Base-by-base conservation (phyloP, 805 yeast genomes). In the Yamadazyma laniorum region DNA sequence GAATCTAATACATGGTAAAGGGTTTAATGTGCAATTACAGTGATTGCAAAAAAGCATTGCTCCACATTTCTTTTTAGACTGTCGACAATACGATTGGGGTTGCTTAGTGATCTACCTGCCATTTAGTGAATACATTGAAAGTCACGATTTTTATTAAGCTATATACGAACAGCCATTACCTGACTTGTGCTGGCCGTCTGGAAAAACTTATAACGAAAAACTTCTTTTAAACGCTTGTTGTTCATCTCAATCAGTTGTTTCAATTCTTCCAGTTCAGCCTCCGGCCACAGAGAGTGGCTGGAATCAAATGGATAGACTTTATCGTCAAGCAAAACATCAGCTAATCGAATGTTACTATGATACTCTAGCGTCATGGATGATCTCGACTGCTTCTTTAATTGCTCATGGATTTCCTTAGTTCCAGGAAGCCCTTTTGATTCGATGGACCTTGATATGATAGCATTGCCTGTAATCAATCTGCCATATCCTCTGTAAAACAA, bases 391-490 rank as follows among this genome's bases (percentile, higher is more conserved):
- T 22, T 14, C 22, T 22, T 32, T 11, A 18, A 16, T 13, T n/a
- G 12, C 14, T 7, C 28, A 11, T 19, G 23, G 4, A 6, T 19
- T 15, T 11, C 22, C 4, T 13, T 8, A 15, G 5, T 18, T n/a
- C 21, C 16, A 8, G 26, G 18, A 18, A 23, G 16, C 13, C 14
- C 6, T 13, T 32, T 18, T 5, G 18, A n/a, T 16, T 32, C 35
- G 16, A 32, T 32, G 27, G 11, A 32, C 17, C 35, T 32, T 15
- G 27, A 32, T 15, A 32, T 32, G 11, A 32, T 32, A 18, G 28
- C 27, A 8, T 22, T 14, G 8, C 35, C 35, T 8, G 12, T 21
- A 9, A 33, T 25, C 17, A 16, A 25, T 17, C 25, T 25, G 11
- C 36, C 36, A 17, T 25, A 33, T 9, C 29, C 29, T 33, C 29